Evolutionary conservation across 2,329 filamentous ascomycete genomes (phyloP).

Genomic region (Talaromyces atroroseus): DNA sequence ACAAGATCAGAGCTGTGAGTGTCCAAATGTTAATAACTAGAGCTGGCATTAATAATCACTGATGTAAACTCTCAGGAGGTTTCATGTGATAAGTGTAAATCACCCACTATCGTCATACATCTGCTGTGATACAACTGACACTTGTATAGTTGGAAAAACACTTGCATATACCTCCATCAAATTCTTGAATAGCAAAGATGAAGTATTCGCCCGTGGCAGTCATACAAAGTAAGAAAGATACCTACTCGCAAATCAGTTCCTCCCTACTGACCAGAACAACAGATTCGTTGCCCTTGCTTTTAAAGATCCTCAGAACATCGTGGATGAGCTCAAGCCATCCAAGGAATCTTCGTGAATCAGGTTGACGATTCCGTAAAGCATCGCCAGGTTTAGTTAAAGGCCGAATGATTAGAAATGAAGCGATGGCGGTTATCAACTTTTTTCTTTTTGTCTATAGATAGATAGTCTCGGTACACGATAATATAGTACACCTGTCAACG

Average conservation of each 20-base stretch:
- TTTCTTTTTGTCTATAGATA: background rate
- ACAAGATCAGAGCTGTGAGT: slow-evolving; percentile 50
- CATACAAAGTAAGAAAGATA: slow-evolving; percentile 55
- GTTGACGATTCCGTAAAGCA: background rate
- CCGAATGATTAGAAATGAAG: background rate
- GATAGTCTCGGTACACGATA: background rate
- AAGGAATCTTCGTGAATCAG: slow-evolving; percentile 5
- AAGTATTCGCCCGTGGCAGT: slow-evolving; percentile 59
- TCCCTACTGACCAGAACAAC: background rate
- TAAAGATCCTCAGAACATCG: slow-evolving; percentile 59
- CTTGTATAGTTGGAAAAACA: slow-evolving; percentile 54
- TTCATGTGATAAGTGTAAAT: slow-evolving; percentile 59
- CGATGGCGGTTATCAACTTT: background rate
- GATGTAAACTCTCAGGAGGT: slow-evolving; percentile 42
- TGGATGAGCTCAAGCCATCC: slow-evolving; percentile 49
- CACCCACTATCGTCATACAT: background rate
- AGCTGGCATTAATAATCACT: slow-evolving; percentile 21
- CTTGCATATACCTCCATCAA: slow-evolving; percentile 59
- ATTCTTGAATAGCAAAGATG: slow-evolving; percentile 55
- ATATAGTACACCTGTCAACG: slow-evolving; percentile 1
- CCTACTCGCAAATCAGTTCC: background rate
- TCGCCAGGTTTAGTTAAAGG: background rate
- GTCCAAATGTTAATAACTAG: background rate
- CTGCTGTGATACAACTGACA: background rate
- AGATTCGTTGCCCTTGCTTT: slow-evolving; percentile 56